These are phyloP conservation scores for Starmera stellimalicola DNA, from an alignment of 1,139 yeast genomes.

Conservation along the genomic window DNA sequence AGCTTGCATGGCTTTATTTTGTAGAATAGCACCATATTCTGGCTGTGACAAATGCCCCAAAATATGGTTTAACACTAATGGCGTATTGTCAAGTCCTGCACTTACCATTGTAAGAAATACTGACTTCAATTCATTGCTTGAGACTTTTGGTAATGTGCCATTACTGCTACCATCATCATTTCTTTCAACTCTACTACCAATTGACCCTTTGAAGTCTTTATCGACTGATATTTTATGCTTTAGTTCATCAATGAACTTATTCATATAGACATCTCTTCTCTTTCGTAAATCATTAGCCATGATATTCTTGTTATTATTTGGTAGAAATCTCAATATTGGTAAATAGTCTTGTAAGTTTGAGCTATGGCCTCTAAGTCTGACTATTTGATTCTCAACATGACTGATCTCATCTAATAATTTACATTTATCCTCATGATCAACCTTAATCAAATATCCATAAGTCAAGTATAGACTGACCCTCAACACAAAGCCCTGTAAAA, in stretches of 20 bases:
- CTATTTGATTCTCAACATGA: slow-evolving; percentile 54
- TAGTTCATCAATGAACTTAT: slow-evolving; percentile 26
- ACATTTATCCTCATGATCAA: slow-evolving; percentile 28
- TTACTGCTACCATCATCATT: slow-evolving; percentile 5
- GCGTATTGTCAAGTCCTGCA: slow-evolving; percentile 71
- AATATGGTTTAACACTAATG: slow-evolving; percentile 51
- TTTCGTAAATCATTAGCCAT: slow-evolving; percentile 30
- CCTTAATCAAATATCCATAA: slow-evolving; percentile 49
- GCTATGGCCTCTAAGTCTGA: slow-evolving; percentile 52
- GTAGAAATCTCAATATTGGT: slow-evolving; percentile 36
- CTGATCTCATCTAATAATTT: slow-evolving; percentile 46
- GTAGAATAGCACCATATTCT: slow-evolving; percentile 33
- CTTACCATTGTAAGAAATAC: slow-evolving; percentile 69
- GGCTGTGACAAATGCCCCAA: slow-evolving; percentile 53
- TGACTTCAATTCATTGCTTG: slow-evolving; percentile 42
- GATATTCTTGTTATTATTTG: slow-evolving; percentile 20
- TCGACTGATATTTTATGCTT: slow-evolving; percentile 18
- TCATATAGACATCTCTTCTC: slow-evolving; percentile 50
- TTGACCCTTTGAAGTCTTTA: slow-evolving; percentile 25
- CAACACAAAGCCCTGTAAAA: slow-evolving; percentile 45
- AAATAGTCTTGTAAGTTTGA: slow-evolving; percentile 55
- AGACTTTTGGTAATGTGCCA: slow-evolving; percentile 19
- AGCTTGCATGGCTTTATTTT: slow-evolving; percentile 25
- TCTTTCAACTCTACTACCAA: slow-evolving; percentile 35
- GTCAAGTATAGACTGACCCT: slow-evolving; percentile 48